phyloP scores from a whole-genome alignment of 2,329 filamentous ascomycete species.

The Pestalotiopsis sp. region DNA sequence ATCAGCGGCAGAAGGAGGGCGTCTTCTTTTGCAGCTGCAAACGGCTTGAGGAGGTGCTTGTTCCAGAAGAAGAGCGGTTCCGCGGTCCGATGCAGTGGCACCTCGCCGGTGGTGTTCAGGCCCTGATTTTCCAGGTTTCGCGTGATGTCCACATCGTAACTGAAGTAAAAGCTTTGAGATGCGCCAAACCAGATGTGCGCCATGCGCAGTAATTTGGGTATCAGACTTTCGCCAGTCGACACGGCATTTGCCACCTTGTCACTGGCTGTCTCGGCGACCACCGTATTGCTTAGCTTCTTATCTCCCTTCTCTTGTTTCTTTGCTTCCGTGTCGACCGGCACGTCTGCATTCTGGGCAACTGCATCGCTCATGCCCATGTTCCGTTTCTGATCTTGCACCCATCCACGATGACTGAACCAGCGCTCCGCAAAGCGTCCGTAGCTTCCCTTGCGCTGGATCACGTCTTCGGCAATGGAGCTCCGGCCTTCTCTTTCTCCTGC shows the following conservation, averaged over 20 bases:
- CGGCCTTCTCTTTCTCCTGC: conserved; percentile 29
- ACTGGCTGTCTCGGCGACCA: conserved; percentile 29
- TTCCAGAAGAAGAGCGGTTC: conserved; percentile 94
- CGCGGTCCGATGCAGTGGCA: conserved; percentile 71
- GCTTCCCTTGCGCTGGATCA: conserved; percentile 78
- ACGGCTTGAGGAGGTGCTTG: conserved; percentile 69
- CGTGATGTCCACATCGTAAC: conserved; percentile 93
- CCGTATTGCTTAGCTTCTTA: conserved; percentile 30
- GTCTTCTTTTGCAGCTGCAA: conserved; percentile 74
- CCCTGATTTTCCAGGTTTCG: conserved; percentile 53
- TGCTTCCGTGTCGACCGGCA: conserved; percentile 8
- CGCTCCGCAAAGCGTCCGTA: conserved; percentile 88
- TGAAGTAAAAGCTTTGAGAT: conserved; percentile 89
- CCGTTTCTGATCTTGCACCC: conserved; percentile 72
- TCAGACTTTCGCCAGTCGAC: conserved; percentile 55
- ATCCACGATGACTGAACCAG: conserved; percentile 88
- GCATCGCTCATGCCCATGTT: conserved; percentile 67
- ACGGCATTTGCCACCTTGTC: conserved; percentile 20
- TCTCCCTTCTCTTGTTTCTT: conserved; percentile 21
- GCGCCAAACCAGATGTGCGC: conserved; percentile 82
- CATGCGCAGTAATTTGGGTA: conserved; percentile 84
- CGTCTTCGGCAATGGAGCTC: conserved; percentile 82
- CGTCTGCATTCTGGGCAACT: conserved; percentile 22
- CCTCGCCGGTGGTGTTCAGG: conserved; percentile 40
- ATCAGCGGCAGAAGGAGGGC: conserved; percentile 78